Conservation (phyloP, 2,329 filamentous ascomycete species). For the Aspergillus aculeatinus region DNA sequence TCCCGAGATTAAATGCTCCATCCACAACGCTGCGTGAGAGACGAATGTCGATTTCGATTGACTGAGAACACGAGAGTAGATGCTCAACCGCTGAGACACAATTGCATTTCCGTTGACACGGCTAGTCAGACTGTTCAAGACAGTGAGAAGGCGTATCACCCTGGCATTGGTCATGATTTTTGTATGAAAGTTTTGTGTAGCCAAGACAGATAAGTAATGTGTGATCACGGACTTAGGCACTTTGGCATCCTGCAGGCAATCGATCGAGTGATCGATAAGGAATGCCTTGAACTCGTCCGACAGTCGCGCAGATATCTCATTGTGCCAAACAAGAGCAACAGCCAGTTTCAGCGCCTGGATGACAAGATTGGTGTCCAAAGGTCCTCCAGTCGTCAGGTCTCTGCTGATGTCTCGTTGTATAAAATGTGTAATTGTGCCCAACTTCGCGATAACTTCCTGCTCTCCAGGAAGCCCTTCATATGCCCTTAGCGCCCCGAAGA, state of each 20-base stretch:
- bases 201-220: slow-evolving; percentile 76
- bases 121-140: slow-evolving; percentile 70
- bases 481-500: slow-evolving; percentile 72
- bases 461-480: slow-evolving; percentile 80
- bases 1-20: slow-evolving; percentile 76
- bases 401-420: slow-evolving; percentile 77
- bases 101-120: slow-evolving; percentile 78
- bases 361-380: slow-evolving; percentile 66
- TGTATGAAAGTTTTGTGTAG: slow-evolving; percentile 72
- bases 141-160: slow-evolving; percentile 67
- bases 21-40: slow-evolving; percentile 69
- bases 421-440: slow-evolving; percentile 74
- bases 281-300: slow-evolving; percentile 76
- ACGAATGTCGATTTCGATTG: slow-evolving; percentile 72
- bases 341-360: slow-evolving; percentile 77
- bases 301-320: slow-evolving; percentile 67
- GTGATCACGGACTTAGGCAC: slow-evolving; percentile 75
- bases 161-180: slow-evolving; percentile 73
- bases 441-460: slow-evolving; percentile 70
- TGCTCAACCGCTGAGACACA: slow-evolving; percentile 69
- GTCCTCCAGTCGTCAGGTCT: slow-evolving; percentile 55
- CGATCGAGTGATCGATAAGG: slow-evolving; percentile 77
- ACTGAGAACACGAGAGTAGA: slow-evolving; percentile 74
- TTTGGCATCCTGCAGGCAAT: slow-evolving; percentile 65
- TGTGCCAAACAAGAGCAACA: slow-evolving; percentile 72